Evolutionary conservation across 192 early-diverging fungal species (phyloP).

Genomic region (Podila epicladia): DNA sequence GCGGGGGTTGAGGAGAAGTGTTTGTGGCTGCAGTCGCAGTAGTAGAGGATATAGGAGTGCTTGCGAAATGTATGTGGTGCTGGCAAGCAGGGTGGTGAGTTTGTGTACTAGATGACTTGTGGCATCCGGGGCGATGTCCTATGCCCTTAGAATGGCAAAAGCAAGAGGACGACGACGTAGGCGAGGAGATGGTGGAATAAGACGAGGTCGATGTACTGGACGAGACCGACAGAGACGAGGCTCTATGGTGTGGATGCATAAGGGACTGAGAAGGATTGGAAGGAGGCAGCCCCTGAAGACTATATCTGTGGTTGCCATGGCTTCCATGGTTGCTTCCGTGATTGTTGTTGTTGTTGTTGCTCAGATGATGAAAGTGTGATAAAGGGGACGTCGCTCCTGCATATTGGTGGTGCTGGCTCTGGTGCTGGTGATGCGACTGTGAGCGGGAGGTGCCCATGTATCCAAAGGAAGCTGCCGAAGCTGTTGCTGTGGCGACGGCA

Average conservation of each 20-base stretch:
- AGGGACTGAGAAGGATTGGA: too few species aligned
- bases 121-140: too few species aligned
- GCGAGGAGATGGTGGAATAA: constrained; percentile 27
- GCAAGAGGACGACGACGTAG: constrained; percentile 11
- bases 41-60: too few species aligned
- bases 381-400: not conserved
- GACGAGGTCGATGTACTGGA: constrained; percentile 23
- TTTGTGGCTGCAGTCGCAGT: not conserved
- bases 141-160: constrained; percentile 19
- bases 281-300: too few species aligned
- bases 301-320: not conserved
- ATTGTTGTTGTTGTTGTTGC: not conserved
- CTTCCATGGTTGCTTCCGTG: not conserved
- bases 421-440: not conserved
- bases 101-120: constrained; percentile 2
- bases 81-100: constrained; percentile 20
- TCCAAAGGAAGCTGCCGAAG: constrained; percentile 1
- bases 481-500: not conserved
- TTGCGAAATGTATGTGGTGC: constrained; percentile 4
- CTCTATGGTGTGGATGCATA: not conserved
- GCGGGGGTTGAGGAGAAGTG: constrained; percentile 4
- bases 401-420: not conserved
- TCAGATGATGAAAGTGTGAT: not conserved
- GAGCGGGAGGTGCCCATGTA: not conserved
- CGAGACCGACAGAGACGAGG: constrained; percentile 9